Base-by-base conservation (phyloP, 2,329 filamentous ascomycete species). In the Diaporthe vaccinii region DNA sequence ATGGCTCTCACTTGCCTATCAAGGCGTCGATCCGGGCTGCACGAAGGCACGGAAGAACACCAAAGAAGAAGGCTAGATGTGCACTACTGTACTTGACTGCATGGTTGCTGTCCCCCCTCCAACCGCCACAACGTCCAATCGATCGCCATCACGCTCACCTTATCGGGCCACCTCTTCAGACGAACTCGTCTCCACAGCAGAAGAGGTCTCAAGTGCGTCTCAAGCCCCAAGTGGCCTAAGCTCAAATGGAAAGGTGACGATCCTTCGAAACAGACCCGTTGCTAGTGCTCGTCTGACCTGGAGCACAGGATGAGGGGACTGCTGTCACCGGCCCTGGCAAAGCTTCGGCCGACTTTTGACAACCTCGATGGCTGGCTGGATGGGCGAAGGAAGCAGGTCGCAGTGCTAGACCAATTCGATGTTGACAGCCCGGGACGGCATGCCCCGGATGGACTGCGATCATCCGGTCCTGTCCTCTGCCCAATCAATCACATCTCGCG, bases 151-250 rank as follows among this genome's bases (percentile, higher is more conserved):
- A 55, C 34, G 49, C 65, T 28, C 65, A 39, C 65, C 65, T 69
- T 69, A 69, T 69, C 65, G 65, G 65, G 34, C 65, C 65, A 69
- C 49, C 65, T 41, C 46, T 69, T 69, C 65, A 55, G 65, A 69
- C 65, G 65, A 69, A 69, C 65, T 55, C 46, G n/a, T 55, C 65
- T 55, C 65, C 49, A 69, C 65, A 39, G 65, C 65, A 69, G 49
- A 36, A 69, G 49, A 69, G 65, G 65, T 69, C 65, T 69, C 65
- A 69, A 69, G 49, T 69, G 34, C 65, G 65, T 69, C 65, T 69
- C 65, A 69, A 69, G 65, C 65, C 34, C 31, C 49, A 31, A 69
- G n/a, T 41, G 49, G 49, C 49, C 65, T 69, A 69, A 69, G 65
- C 65, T 69, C 65, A 28, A 69, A 28, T 55, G 65, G 65, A 55